Percentiles rank a stretch among this genome's conserved stretches.
Conservation (phyloP, 352 stramenopile genomes). For the Phytopythium kandeliae region DNA sequence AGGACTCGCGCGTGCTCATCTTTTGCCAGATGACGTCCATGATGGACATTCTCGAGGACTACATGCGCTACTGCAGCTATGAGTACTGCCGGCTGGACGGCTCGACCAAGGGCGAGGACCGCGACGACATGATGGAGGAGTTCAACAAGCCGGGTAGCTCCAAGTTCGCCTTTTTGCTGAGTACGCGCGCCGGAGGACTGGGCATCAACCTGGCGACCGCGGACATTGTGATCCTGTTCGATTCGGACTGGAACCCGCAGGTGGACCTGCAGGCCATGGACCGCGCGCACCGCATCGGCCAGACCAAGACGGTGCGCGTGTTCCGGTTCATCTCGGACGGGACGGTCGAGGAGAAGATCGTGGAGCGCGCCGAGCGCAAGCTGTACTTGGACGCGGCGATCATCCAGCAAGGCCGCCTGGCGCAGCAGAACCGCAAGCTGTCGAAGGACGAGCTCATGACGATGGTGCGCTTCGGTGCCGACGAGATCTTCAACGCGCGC, state of each 20-base stretch:
- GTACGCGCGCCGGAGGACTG: slow-evolving; percentile 93
- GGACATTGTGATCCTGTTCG: slow-evolving; percentile 98
- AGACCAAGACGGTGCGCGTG: slow-evolving; percentile 98
- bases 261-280: slow-evolving; percentile 99
- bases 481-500: slow-evolving; percentile 87
- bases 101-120: slow-evolving; percentile 81
- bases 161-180: slow-evolving; percentile 98
- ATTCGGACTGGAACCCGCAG: slow-evolving; percentile 98
- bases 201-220: slow-evolving; percentile 99
- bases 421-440: slow-evolving; percentile 89
- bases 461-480: slow-evolving; percentile 90
- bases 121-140: slow-evolving; percentile 93
- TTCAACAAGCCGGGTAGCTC: slow-evolving; percentile 96
- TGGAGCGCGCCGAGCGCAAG: slow-evolving; percentile 97
- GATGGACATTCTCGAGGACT: slow-evolving; percentile 99
- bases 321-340: slow-evolving; percentile 98
- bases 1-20: slow-evolving; percentile 95
- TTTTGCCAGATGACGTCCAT: slow-evolving; percentile 99
- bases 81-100: slow-evolving; percentile 85
- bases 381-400: slow-evolving; percentile 98
- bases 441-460: slow-evolving; percentile 98
- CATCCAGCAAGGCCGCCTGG: slow-evolving; percentile 97
- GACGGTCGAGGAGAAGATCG: slow-evolving; percentile 99
- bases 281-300: slow-evolving; percentile 96
- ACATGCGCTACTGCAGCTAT: slow-evolving; percentile 89